Evolutionary conservation across 1,139 yeast species (phyloP).

Genomic region (Geotrichum reessii): DNA sequence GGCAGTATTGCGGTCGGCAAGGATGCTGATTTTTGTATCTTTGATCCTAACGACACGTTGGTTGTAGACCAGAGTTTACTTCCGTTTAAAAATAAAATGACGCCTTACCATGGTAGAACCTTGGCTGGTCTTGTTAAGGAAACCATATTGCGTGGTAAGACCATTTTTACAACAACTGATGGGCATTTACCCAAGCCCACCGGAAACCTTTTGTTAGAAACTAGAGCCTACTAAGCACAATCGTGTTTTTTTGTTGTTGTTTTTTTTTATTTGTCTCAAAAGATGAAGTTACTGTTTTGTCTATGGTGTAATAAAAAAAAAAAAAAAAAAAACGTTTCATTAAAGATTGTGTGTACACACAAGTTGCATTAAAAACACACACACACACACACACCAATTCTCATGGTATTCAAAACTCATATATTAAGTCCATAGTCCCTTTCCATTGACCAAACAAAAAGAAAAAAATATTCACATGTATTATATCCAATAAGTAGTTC

Average conservation of each 20-base stretch:
- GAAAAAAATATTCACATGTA: no score
- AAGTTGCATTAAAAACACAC: no score
- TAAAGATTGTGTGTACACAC: no score
- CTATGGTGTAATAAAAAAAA: no score
- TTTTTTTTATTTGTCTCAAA: no score
- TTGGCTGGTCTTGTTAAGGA: slow-evolving; percentile 69
- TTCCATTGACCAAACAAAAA: no score
- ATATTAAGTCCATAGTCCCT: no score
- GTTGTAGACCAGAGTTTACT: slow-evolving; percentile 54
- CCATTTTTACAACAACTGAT: slow-evolving; percentile 52
- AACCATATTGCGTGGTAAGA: slow-evolving; percentile 70
- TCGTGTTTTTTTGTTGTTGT: background rate
- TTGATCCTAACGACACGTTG: slow-evolving; percentile 59
- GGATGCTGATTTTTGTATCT: slow-evolving; percentile 83
- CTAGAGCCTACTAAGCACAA: slow-evolving; percentile 18
- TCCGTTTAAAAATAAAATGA: slow-evolving; percentile 74
- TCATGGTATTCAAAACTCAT: no score
- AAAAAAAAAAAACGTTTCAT: no score
- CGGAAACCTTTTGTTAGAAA: slow-evolving; percentile 56
- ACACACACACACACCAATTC: no score
- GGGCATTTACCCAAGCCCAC: slow-evolving; percentile 55
- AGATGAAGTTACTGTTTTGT: no score
- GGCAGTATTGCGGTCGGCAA: slow-evolving; percentile 66
- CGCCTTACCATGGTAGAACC: slow-evolving; percentile 72
- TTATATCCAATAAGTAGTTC: no score